phyloP scores from a whole-genome alignment of 208 protist genomes.

The Kentomonas sorsogonicus region DNA sequence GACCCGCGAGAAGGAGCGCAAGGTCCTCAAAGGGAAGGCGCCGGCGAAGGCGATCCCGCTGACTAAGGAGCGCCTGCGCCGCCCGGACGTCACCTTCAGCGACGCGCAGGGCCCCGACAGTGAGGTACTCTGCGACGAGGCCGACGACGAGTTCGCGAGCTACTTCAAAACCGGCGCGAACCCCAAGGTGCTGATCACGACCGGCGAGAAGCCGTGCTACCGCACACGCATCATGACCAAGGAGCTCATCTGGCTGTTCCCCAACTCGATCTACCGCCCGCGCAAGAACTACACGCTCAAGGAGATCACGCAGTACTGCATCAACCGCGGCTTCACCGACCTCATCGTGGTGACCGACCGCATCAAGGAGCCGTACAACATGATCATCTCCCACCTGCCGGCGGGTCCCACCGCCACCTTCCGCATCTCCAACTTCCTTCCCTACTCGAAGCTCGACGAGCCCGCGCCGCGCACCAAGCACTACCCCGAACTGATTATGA shows the following conservation, averaged over 20 bases:
- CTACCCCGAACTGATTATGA: slow-evolving; percentile 92
- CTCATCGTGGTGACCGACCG: slow-evolving; percentile 85
- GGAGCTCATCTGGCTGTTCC: slow-evolving; percentile 86
- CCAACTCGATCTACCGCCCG: slow-evolving; percentile 79
- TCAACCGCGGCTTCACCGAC: slow-evolving; percentile 87
- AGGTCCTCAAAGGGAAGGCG: slow-evolving; percentile 60
- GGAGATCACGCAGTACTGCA: slow-evolving; percentile 89
- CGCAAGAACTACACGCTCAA: slow-evolving; percentile 88
- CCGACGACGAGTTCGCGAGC: slow-evolving; percentile 84
- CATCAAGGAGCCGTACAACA: slow-evolving; percentile 79
- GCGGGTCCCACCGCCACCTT: slow-evolving; percentile 88
- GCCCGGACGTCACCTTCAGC: slow-evolving; percentile 68
- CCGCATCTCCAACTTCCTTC: slow-evolving; percentile 81
- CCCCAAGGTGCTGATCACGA: slow-evolving; percentile 85
- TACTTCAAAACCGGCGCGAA: slow-evolving; percentile 68
- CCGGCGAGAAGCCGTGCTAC: slow-evolving; percentile 81
- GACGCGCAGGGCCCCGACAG: slow-evolving; percentile 61
- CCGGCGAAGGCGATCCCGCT: slow-evolving; percentile 78
- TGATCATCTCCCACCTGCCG: slow-evolving; percentile 88
- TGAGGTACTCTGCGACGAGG: slow-evolving; percentile 82
- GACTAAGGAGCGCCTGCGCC: slow-evolving; percentile 85
- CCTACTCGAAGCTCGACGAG: slow-evolving; percentile 74
- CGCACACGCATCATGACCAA: slow-evolving; percentile 82
- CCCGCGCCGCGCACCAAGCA: slow-evolving; percentile 82
- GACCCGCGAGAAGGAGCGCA: slow-evolving; percentile 66